phyloP scores from a whole-genome alignment of 495 filamentous ascomycete species.

The Terfezia boudieri region DNA sequence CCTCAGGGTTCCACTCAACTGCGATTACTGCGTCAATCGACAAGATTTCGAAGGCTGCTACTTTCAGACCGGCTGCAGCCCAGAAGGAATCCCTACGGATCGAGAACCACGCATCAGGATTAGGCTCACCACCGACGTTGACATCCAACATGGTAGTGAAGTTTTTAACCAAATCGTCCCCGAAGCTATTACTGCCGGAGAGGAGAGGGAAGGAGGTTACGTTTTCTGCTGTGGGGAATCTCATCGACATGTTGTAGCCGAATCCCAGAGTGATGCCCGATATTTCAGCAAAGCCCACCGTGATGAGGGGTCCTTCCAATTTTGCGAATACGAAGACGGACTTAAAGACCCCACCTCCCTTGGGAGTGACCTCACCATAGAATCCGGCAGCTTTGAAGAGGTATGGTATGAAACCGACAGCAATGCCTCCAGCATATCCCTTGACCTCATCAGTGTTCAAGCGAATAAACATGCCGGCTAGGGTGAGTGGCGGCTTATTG shows the following conservation, averaged over 20 bases:
- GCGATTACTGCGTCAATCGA: conserved; percentile 21
- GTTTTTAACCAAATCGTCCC: neutral
- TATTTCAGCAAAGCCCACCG: conserved; percentile 24
- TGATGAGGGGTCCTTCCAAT: conserved; percentile 26
- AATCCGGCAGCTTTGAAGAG: conserved; percentile 22
- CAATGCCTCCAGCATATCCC: conserved; percentile 22
- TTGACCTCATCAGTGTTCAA: conserved; percentile 4
- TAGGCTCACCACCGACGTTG: neutral
- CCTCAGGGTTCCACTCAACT: conserved; percentile 10
- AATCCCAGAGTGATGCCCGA: conserved; percentile 23
- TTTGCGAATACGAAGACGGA: conserved; percentile 23
- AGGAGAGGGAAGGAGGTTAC: conserved; percentile 25
- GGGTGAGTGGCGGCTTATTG: conserved; percentile 20
- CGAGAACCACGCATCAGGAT: conserved; percentile 11
- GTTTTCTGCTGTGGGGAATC: conserved; percentile 17
- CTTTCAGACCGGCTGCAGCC: conserved; percentile 23
- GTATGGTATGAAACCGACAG: conserved; percentile 21
- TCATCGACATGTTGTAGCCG: conserved; percentile 24
- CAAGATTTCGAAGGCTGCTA: conserved; percentile 25
- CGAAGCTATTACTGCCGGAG: conserved; percentile 2
- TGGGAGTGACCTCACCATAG: conserved; percentile 14
- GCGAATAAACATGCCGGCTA: conserved; percentile 23
- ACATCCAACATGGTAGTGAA: neutral
- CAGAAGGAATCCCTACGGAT: conserved; percentile 17
- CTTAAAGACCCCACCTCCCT: conserved; percentile 11